Evolutionary conservation across 2,329 filamentous ascomycete species (phyloP).

Genomic region (Phialocephala subalpina): DNA sequence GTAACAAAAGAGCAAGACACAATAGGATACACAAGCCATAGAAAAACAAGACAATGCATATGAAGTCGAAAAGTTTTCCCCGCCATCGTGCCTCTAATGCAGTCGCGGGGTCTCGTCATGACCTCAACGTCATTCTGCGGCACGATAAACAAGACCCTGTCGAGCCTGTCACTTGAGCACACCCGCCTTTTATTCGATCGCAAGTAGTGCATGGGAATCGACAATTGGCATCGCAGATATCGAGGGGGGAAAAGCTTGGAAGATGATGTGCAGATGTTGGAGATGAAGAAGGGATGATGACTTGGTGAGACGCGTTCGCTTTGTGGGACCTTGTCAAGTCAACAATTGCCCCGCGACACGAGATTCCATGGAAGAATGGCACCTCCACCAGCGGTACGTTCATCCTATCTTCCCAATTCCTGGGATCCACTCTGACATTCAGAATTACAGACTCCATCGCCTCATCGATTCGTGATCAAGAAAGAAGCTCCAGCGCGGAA

Average conservation of each 20-base stretch:
- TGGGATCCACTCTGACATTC: constrained; percentile 20
- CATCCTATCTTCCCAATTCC: background rate
- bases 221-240: constrained; percentile 6
- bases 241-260: background rate
- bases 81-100: background rate
- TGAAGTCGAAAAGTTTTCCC: constrained; percentile 5
- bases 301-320: constrained; percentile 7
- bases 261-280: background rate
- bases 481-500: constrained; percentile 34
- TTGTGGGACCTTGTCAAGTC: background rate
- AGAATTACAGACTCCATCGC: constrained; percentile 46
- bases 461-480: constrained; percentile 47
- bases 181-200: constrained; percentile 7
- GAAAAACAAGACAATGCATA: background rate
- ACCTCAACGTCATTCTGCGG: constrained; percentile 26
- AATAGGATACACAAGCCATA: background rate
- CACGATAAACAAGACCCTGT: background rate
- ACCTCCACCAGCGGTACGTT: constrained; percentile 44
- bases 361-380: constrained; percentile 39
- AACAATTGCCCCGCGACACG: constrained; percentile 25
- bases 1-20: background rate
- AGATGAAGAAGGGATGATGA: constrained; percentile 8
- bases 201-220: background rate
- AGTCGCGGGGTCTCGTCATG: constrained; percentile 19
- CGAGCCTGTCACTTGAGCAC: constrained; percentile 15